Evolutionary conservation across 768 basidiomycete genomes (phyloP), one percentile per base, ranked within the genome.

Genomic region (Panaeolus cyanescens): DNA sequence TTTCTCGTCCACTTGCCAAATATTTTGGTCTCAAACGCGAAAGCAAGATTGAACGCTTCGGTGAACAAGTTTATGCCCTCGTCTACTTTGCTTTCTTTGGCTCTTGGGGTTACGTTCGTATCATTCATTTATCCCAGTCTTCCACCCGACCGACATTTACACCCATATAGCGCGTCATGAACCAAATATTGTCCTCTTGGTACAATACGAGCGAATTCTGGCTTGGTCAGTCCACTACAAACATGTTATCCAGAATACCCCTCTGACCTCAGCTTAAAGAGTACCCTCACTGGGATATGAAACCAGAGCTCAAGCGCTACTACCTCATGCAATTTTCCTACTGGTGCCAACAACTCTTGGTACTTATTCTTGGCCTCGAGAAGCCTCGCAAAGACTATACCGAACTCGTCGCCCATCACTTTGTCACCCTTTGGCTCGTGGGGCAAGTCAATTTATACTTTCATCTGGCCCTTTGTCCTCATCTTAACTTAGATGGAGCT

Each of bases 401-500:
- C 19, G 96, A 98, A 73, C 86, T 98, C 15, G 84, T 97, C 19
- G 83, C 83, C 0, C 97, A 99, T 72, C 97, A 99, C 71, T 67
- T 95, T 40, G 93, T 99, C 56, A 98, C 97, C 0, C 80, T 99
- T 12, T 99, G 95, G 95, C 82, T 99, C 25, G 85, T 99, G 34
- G 89, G 94, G 87, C 97, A 77, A 40, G 82, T 70, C 37, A 28
- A 22, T 12, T 22, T 19, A 22, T 33, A n/a, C 53, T 22, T 45
- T 62, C 31, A 28, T 54, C 22, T 42, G 15, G 33, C 17, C 25
- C 10, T 7, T 59, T 56, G 8, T 59, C 17, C 36, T 64, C 45
- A 55, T 34, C 55, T 45, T 64, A 58, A 13, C 22, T 28, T 69
- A 94, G 93, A 34, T 93, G 93, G 92, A 94, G 92, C 66, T 93